Evolutionary conservation across 208 protist genomes (phyloP).

Genomic region (Crithidia bombi): DNA sequence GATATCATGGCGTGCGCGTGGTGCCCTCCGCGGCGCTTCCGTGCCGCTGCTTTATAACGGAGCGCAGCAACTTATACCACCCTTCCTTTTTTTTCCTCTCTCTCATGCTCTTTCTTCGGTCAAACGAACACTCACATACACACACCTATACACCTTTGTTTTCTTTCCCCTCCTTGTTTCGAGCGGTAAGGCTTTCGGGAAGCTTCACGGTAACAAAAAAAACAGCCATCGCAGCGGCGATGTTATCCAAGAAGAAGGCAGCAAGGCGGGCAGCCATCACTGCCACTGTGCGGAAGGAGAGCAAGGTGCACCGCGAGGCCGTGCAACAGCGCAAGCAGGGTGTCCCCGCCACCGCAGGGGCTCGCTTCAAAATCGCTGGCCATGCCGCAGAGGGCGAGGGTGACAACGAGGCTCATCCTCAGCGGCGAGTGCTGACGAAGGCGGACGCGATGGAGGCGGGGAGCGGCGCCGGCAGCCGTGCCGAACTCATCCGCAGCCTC

Average conservation of each 20-base stretch:
- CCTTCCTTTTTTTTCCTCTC: no score
- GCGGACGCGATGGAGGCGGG: conserved; percentile 34
- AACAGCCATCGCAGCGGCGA: conserved; percentile 16
- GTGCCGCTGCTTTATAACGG: no score
- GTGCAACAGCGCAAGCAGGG: conserved; percentile 8
- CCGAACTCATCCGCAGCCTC: conserved; percentile 59
- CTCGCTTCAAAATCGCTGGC: not conserved
- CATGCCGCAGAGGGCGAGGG: not conserved
- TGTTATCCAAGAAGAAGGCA: conserved; percentile 78
- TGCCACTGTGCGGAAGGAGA: conserved; percentile 42
- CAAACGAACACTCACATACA: not conserved
- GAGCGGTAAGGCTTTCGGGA: no score
- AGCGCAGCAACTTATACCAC: no score
- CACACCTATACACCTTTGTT: not conserved
- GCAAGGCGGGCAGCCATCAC: conserved; percentile 45
- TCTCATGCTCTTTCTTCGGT: not conserved
- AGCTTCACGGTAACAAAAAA: not conserved
- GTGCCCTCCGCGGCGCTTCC: no score
- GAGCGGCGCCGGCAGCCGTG: conserved; percentile 31
- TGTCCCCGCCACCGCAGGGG: not conserved
- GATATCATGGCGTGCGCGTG: no score
- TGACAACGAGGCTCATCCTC: not conserved
- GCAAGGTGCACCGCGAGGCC: conserved; percentile 24
- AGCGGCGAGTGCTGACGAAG: conserved; percentile 14
- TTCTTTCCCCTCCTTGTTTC: conserved; percentile 12